Evolutionary conservation across 2,329 filamentous ascomycete genomes (phyloP).

Genomic region (Aspergillus intermedius): DNA sequence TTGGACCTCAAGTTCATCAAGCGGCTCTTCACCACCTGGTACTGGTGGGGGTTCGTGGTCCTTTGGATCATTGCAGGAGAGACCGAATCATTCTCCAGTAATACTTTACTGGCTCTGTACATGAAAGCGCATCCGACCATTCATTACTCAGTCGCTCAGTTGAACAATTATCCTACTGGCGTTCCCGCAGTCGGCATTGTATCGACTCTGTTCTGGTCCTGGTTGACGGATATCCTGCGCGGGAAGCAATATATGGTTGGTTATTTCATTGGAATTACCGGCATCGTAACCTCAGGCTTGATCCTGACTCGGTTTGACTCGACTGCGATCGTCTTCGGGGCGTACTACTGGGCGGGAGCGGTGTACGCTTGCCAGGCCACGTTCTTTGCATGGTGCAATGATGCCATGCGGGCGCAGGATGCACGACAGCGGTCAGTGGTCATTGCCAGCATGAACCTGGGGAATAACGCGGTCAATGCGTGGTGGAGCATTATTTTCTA

Average conservation of each 20-base stretch:
- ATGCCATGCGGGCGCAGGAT: conserved; percentile 59
- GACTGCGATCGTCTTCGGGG: conserved; percentile 53
- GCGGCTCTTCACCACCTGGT: conserved; percentile 28
- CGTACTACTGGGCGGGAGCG: conserved; percentile 64
- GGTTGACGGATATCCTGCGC: conserved; percentile 53
- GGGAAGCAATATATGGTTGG: conserved; percentile 61
- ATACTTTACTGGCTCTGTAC: conserved; percentile 51
- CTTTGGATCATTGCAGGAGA: conserved; percentile 59
- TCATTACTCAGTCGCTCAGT: conserved; percentile 43
- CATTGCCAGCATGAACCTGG: conserved; percentile 65
- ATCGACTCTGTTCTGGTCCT: conserved; percentile 62
- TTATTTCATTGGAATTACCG: conserved; percentile 61
- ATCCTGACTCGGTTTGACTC: conserved; percentile 51
- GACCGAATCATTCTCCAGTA: conserved; percentile 63
- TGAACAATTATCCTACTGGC: conserved; percentile 51
- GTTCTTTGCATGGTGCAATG: conserved; percentile 71
- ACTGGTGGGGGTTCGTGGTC: conserved; percentile 33
- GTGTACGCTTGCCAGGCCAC: conserved; percentile 68
- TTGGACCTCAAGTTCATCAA: conserved; percentile 21
- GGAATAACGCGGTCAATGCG: conserved; percentile 61
- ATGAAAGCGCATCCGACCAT: conserved; percentile 43
- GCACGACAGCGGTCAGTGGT: conserved; percentile 59
- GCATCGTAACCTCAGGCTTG: conserved; percentile 55
- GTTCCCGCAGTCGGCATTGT: conserved; percentile 48
- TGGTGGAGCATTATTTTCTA: conserved; percentile 72